Conservation (phyloP, 2,329 filamentous ascomycete genomes). For the Ascomycota sp. region DNA sequence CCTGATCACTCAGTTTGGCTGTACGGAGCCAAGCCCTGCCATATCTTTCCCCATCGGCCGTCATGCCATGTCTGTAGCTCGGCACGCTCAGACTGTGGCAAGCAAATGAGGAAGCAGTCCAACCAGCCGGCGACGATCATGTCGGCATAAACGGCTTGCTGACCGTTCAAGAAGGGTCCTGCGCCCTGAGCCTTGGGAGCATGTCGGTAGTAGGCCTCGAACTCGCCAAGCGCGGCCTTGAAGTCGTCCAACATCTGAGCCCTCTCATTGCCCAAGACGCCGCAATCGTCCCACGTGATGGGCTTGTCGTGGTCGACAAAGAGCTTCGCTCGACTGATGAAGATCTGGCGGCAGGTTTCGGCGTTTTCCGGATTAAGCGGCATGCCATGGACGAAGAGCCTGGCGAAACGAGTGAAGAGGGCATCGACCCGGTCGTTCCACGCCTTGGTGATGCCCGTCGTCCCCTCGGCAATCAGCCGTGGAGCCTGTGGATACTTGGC, state of each 20-base stretch:
- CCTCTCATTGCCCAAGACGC: slow-evolving; percentile 16
- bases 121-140: slow-evolving; percentile 37
- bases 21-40: slow-evolving; percentile 19
- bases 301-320: slow-evolving; percentile 1
- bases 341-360: slow-evolving; percentile 22
- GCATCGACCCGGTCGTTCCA: slow-evolving; percentile 37
- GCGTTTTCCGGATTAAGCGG: slow-evolving; percentile 29
- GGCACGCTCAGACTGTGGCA: slow-evolving; percentile 26
- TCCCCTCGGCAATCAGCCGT: slow-evolving; percentile 25
- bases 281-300: slow-evolving; percentile 21
- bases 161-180: slow-evolving; percentile 29
- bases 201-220: slow-evolving; percentile 11
- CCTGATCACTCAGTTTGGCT: too few relatives aligned
- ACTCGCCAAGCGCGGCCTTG: slow-evolving; percentile 15
- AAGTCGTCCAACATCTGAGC: slow-evolving; percentile 18
- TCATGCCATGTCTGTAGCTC: slow-evolving; percentile 25
- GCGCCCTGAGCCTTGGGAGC: slow-evolving; percentile 15
- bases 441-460: slow-evolving; percentile 18
- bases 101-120: slow-evolving; percentile 18
- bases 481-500: slow-evolving; percentile 23
- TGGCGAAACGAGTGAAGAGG: slow-evolving; percentile 24
- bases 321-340: slow-evolving; percentile 24
- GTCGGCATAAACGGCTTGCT: slow-evolving; percentile 28
- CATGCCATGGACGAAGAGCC: slow-evolving; percentile 19
- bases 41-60: slow-evolving; percentile 26